phyloP scores from a whole-genome alignment of 306 rosid genomes.

The Pyrus betulifolia region DNA sequence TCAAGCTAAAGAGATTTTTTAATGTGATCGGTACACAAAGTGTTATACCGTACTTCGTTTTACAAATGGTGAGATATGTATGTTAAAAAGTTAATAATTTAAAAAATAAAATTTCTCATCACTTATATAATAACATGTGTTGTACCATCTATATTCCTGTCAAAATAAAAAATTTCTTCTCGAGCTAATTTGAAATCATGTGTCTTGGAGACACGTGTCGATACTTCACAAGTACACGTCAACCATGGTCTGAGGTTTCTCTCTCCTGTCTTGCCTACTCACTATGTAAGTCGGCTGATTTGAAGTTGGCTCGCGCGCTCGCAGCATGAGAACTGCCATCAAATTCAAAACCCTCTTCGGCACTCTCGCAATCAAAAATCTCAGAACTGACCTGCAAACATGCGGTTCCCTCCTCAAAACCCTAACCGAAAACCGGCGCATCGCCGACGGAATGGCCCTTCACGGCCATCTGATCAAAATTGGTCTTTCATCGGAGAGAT shows the following conservation, averaged over 20 bases:
- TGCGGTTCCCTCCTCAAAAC: not conserved
- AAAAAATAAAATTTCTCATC: too few relatives aligned
- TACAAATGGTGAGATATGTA: too few relatives aligned
- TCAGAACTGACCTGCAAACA: not conserved
- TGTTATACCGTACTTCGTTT: too few relatives aligned
- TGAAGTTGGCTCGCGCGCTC: not conserved
- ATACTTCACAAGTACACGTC: not conserved
- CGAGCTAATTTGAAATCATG: too few relatives aligned
- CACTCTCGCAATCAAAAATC: not conserved
- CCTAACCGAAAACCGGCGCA: not conserved
- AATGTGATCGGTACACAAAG: too few relatives aligned
- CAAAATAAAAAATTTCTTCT: too few relatives aligned
- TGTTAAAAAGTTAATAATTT: too few relatives aligned
- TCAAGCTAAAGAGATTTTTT: too few relatives aligned
- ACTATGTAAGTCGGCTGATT: not conserved
- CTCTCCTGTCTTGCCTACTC: not conserved
- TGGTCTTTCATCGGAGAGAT: conserved; percentile 9
- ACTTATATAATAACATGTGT: too few relatives aligned
- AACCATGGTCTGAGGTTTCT: not conserved
- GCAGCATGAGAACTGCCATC: not conserved
- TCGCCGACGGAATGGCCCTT: not conserved
- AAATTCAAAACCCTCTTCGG: not conserved
- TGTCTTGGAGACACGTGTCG: not conserved
- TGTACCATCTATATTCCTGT: too few relatives aligned
- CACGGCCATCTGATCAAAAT: conserved; percentile 6